phyloP scores from a whole-genome alignment of 2,329 filamentous ascomycete genomes.

The Tolypocladium inflatum region DNA sequence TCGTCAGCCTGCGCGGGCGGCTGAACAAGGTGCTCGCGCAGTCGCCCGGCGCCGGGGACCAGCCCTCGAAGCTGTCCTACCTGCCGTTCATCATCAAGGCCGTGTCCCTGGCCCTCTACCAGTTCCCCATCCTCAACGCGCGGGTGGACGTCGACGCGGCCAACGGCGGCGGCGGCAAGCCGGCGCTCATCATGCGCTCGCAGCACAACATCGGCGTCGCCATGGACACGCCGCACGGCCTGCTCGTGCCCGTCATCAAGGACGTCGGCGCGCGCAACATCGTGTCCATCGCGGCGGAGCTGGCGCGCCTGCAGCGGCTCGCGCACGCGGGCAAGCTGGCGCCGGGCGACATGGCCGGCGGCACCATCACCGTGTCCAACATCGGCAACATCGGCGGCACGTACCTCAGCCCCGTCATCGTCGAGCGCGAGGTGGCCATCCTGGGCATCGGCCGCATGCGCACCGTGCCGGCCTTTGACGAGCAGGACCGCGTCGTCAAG shows the following conservation, averaged over 20 bases:
- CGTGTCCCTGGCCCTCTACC: conserved; percentile 71
- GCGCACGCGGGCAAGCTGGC: conserved; percentile 68
- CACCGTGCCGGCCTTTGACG: conserved; percentile 69
- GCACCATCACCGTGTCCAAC: conserved; percentile 93
- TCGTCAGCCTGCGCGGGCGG: conserved; percentile 62
- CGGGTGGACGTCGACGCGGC: conserved; percentile 55
- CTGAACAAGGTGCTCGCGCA: conserved; percentile 57
- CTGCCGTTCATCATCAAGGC: conserved; percentile 96
- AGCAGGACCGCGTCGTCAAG: conserved; percentile 51
- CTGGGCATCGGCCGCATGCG: conserved; percentile 77
- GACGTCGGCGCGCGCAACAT: conserved; percentile 73
- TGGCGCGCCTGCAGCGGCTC: conserved; percentile 62
- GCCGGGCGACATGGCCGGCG: conserved; percentile 67
- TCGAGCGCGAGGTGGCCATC: conserved; percentile 85
- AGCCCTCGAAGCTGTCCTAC: conserved; percentile 65
- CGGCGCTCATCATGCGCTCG: conserved; percentile 65
- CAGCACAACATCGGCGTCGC: conserved; percentile 94
- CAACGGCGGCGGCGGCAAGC: conserved; percentile 48
- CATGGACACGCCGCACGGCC: conserved; percentile 82
- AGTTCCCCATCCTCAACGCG: conserved; percentile 81
- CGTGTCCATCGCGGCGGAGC: conserved; percentile 65
- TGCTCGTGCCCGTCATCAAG: conserved; percentile 86
- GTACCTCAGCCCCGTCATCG: conserved; percentile 84
- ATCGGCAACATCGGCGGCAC: conserved; percentile 93
- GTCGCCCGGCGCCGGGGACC: conserved; percentile 30